Base-by-base conservation (phyloP, 129 eudicot species). In the Pulicaria dysenterica region DNA sequence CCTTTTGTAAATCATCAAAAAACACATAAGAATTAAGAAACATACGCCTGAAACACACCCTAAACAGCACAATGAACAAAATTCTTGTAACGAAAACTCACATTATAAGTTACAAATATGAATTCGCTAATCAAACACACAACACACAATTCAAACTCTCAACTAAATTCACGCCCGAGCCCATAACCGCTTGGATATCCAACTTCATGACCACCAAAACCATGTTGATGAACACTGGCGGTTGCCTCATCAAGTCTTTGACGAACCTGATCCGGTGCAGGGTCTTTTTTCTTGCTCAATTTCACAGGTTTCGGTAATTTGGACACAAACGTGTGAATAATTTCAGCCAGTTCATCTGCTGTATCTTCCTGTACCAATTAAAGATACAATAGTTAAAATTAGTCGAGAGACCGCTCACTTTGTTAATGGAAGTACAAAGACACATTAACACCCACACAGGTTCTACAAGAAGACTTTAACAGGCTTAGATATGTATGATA, bases 281-380 rank as follows among this genome's bases (percentile, higher is more conserved):
- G 75, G 42, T 92, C 94, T 64, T 81, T 89, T 64, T 85, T 83
- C 63, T 78, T 77, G 15, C 66, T 63, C 51, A 48, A 65, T 65
- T 70, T 83, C 3, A 67, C 12, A n/a, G 92, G 50, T 73, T 87
- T 84, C 19, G 98, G 96, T 54, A 93, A 84, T 15, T 82, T 80
- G 49, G 92, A 81, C 37, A 93, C 83, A 46, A 93, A 93, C 69
- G 77, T 19, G 10, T 74, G 67, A 8, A 93, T 80, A 17, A 38
- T 78, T 59, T 85, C 82, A 34, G 90, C 96, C 61, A 93, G 61
- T 86, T 92, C 95, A 46, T 79, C 85, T 24, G 96, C 70, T 62
- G 80, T 85, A 70, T 85, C 83, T 13, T 85, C 96, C 98, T 93
- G 84, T 50, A 74, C 38, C 8, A 38, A 14, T 44, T 14, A 57